A percentile compares a stretch with the other conserved stretches of the same genome.
Conservation (phyloP, 2,329 filamentous ascomycete genomes). For the Fonsecaea pugnacius region DNA sequence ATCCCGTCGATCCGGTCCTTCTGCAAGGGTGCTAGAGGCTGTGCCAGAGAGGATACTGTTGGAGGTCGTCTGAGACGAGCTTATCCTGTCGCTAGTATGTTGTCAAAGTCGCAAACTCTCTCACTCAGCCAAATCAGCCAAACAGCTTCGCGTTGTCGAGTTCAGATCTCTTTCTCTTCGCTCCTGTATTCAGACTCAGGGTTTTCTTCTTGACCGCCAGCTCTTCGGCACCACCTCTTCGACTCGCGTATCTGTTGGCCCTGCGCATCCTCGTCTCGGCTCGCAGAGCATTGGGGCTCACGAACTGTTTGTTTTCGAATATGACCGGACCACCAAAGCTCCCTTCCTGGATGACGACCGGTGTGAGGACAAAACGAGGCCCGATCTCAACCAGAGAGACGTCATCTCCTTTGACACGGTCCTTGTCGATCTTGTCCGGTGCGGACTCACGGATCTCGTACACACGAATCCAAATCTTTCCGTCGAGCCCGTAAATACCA, state of each 20-base stretch:
- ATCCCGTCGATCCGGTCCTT: neutral
- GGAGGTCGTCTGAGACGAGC: neutral
- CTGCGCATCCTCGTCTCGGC: conserved; percentile 76
- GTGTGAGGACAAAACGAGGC: conserved; percentile 87
- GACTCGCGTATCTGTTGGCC: conserved; percentile 75
- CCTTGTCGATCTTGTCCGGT: conserved; percentile 48
- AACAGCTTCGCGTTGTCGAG: conserved; percentile 77
- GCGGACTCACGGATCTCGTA: conserved; percentile 82
- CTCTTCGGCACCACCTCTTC: conserved; percentile 75
- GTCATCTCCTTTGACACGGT: conserved; percentile 52
- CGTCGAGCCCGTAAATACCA: conserved; percentile 85
- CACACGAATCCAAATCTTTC: conserved; percentile 93
- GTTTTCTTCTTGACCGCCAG: conserved; percentile 74
- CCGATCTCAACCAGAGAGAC: conserved; percentile 90
- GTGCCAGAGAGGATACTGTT: neutral
- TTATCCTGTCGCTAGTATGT: neutral
- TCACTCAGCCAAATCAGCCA: conserved; percentile 71
- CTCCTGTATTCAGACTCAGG: conserved; percentile 71
- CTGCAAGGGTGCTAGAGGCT: neutral
- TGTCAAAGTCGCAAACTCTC: neutral
- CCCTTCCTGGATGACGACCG: conserved; percentile 92
- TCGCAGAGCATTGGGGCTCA: conserved; percentile 92
- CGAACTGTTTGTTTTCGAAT: conserved; percentile 97
- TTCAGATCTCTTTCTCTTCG: conserved; percentile 66
- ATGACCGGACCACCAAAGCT: conserved; percentile 96